phyloP scores from a whole-genome alignment of 2,329 filamentous ascomycete genomes.

The Phyllosticta capitalensis region DNA sequence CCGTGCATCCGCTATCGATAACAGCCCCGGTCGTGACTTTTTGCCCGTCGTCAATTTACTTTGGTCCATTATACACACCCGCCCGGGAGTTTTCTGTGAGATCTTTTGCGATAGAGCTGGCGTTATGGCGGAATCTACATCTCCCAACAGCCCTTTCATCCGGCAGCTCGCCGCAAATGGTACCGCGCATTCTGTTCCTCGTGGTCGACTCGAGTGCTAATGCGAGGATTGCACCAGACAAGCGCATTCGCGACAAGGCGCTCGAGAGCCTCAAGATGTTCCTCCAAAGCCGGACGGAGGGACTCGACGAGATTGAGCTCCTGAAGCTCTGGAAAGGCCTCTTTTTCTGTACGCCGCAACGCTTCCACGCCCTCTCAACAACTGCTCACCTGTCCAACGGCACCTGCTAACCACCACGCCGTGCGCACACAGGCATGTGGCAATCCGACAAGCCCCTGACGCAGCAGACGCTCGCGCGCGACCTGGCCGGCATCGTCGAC shows the following conservation, averaged over 20 bases:
- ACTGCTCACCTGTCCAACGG: background rate
- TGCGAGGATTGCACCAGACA: background rate
- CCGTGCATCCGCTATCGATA: background rate
- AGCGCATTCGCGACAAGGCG: conserved; percentile 33
- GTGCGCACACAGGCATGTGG: conserved; percentile 54
- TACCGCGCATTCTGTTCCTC: background rate
- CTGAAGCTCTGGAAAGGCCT: conserved; percentile 92
- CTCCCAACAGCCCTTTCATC: conserved; percentile 9
- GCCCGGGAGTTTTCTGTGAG: background rate
- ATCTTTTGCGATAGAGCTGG: conserved; percentile 11
- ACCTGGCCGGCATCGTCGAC: conserved; percentile 63
- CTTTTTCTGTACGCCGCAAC: conserved; percentile 57
- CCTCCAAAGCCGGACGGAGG: conserved; percentile 50
- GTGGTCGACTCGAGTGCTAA: background rate
- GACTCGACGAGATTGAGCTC: conserved; percentile 59
- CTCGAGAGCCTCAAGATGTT: conserved; percentile 69
- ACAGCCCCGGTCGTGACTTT: background rate
- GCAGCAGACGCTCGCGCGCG: conserved; percentile 72
- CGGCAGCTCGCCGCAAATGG: conserved; percentile 9
- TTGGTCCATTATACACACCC: background rate
- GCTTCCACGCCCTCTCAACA: background rate
- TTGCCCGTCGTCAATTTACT: background rate
- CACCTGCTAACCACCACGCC: background rate
- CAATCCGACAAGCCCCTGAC: conserved; percentile 85
- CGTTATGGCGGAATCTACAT: conserved; percentile 4